Base-by-base conservation (phyloP, 73 alveolate species). In the Uronychia binucleata region DNA sequence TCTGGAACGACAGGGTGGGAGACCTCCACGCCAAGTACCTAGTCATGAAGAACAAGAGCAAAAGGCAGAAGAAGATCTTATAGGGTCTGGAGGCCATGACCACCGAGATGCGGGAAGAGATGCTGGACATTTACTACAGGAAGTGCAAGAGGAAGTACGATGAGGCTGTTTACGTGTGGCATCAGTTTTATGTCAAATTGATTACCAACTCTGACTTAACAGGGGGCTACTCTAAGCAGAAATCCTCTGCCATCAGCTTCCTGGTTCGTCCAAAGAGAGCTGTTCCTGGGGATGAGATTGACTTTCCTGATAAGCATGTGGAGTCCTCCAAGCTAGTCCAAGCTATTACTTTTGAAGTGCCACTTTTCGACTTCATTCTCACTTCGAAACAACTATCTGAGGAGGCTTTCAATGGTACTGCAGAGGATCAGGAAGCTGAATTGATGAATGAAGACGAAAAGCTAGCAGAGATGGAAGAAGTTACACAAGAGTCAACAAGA, bases 121-220 rank as follows among this genome's bases (percentile, higher is more conserved):
- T 74, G 1, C 67, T 83, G 30, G 26, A 74, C 30, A 60, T 77
- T 27, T 83, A 83, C 33, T 83, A 28, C 33, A 83, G 74, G 26
- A 83, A 83, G 59, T 83, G 90, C 58, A 83, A 33, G 78, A 83
- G 33, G 57, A 83, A 83, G 90, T 80, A 83, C 74, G 90, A 80
- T 30, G 78, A 67, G 0, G 79, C 78, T 26, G 60, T 83, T 78
- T 83, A 58, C 33, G 84, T 33, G 19, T 83, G 90, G 90, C 67
- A 46, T 46, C 5, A 46, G 67, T 46, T 46, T 46, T 46, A 46
- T 46, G 67, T 46, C 67, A 46, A 46, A 19, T 19, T 46, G 5
- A 46, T 46, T 46, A 11, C 67, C 5, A 46, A 19, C 19, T 11
- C 67, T 46, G 67, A 19, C n/a, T 5, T 11, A 11, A 5, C 5